These are phyloP conservation scores for Knoxdaviesia capensis DNA, from an alignment of 2,329 filamentous ascomycete genomes.

Conservation along the genomic window DNA sequence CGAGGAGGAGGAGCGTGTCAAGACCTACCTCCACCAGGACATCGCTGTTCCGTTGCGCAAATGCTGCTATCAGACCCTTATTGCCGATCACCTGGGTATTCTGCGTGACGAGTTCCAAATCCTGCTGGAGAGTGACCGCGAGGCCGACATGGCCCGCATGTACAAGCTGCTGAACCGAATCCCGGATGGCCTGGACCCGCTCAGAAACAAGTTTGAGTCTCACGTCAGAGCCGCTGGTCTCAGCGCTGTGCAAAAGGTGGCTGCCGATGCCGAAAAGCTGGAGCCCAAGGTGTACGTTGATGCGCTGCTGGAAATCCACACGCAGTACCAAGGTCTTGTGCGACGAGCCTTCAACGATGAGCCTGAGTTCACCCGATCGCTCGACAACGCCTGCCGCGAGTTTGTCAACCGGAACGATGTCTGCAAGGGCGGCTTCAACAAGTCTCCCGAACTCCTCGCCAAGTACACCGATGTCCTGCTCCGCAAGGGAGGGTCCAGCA, in stretches of 20 bases:
- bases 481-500: conserved; percentile 81
- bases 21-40: conserved; percentile 77
- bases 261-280: conserved; percentile 68
- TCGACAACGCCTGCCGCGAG: conserved; percentile 93
- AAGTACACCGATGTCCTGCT: conserved; percentile 89
- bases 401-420: conserved; percentile 97
- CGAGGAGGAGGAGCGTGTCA: conserved; percentile 87
- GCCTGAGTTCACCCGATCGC: conserved; percentile 84
- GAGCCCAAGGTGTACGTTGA: conserved; percentile 97
- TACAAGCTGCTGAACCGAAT: conserved; percentile 81
- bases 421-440: conserved; percentile 82
- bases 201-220: conserved; percentile 71
- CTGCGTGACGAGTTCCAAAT: conserved; percentile 91
- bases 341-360: conserved; percentile 87
- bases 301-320: conserved; percentile 82
- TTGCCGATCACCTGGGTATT: conserved; percentile 69
- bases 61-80: conserved; percentile 72
- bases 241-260: conserved; percentile 76
- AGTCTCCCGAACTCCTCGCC: conserved; percentile 82
- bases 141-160: conserved; percentile 92
- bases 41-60: conserved; percentile 72
- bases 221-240: conserved; percentile 84
- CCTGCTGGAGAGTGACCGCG: conserved; percentile 79
- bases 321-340: conserved; percentile 78
- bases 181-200: conserved; percentile 73